Evolutionary conservation across 192 early-diverging fungal species (phyloP), one percentile per base, ranked within the genome.

Genomic region (Ambispora gerdemannii): DNA sequence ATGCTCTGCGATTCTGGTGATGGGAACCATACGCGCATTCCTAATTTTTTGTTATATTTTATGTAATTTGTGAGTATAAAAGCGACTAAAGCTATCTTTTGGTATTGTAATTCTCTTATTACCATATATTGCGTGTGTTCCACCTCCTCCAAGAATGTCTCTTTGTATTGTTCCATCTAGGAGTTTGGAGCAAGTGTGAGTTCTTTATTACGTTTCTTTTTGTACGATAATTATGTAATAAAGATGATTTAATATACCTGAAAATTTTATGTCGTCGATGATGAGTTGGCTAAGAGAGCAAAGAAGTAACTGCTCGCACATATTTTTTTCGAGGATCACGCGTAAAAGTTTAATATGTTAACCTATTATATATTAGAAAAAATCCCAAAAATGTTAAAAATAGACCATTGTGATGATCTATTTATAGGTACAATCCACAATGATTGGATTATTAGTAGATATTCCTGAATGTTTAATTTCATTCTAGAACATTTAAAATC

Each of bases 51-150:
- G n/a, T n/a, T n/a, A n/a, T n/a, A n/a, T n/a, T n/a, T n/a, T n/a
- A n/a, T n/a, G n/a, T n/a, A 67, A 22, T 43, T 17, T 17, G 22
- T 13, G 30, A 69, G 52, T 24, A 65, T 7, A 32, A 50, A 55
- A 28, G 25, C 3, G 34, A 17, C 64, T 13, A 19, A 22, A 64
- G 0, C 2, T 64, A 15, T 17, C 20, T 49, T 49, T n/a, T 62
- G 19, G 3, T 7, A 32, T 62, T 11, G 3, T 33, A 30, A 34
- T 15, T 58, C 13, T 60, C 7, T 13, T 25, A 2, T 15, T 77
- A 81, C 80, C 80, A 50, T 78, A 81, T 58, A 76, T 76, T 32
- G 77, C 77, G 69, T 72, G 74, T n/a, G 74, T 58, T 22, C 80
- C 80, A 19, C 68, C 80, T 25, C 80, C 77, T 38, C 80, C 80